A percentile compares a stretch with the other conserved stretches of the same genome.
Evolutionary conservation across 192 early-diverging fungal species (phyloP).

Genomic region (Entomortierella chlamydospora): DNA sequence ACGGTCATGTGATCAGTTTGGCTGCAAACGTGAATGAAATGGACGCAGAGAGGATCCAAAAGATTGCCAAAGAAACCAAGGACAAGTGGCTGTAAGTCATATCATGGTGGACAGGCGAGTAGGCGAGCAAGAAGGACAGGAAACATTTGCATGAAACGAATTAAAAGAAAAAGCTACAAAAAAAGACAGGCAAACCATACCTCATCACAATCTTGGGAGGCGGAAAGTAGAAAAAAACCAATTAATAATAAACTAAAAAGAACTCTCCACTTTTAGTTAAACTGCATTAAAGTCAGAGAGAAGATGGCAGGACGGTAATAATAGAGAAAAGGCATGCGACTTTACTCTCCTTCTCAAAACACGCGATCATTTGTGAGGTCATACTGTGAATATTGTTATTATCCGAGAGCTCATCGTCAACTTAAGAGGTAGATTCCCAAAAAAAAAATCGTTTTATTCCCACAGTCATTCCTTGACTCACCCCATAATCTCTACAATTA

Average conservation of each 20-base stretch:
- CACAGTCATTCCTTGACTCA: conserved; percentile 9
- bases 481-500: neutral
- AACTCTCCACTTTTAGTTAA: too few species aligned
- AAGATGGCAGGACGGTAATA: too few species aligned
- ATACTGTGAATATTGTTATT: too few species aligned
- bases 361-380: too few species aligned
- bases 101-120: neutral
- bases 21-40: conserved; percentile 48
- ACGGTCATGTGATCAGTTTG: conserved; percentile 45
- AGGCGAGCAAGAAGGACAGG: neutral
- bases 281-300: too few species aligned
- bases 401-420: too few species aligned
- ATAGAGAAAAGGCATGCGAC: too few species aligned
- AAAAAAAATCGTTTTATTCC: conserved; percentile 11
- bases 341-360: too few species aligned
- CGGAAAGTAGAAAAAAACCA: too few species aligned
- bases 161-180: conserved; percentile 8
- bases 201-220: too few species aligned
- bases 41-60: conserved; percentile 50
- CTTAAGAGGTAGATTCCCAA: conserved; percentile 25
- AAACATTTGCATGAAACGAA: neutral
- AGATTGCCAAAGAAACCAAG: conserved; percentile 50
- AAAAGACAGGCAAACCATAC: neutral
- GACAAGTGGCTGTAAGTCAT: conserved; percentile 53
- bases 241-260: too few species aligned